Evolutionary conservation across 2,329 filamentous ascomycete genomes (phyloP).

Genomic region (Macrophomina pseudophaseolina): DNA sequence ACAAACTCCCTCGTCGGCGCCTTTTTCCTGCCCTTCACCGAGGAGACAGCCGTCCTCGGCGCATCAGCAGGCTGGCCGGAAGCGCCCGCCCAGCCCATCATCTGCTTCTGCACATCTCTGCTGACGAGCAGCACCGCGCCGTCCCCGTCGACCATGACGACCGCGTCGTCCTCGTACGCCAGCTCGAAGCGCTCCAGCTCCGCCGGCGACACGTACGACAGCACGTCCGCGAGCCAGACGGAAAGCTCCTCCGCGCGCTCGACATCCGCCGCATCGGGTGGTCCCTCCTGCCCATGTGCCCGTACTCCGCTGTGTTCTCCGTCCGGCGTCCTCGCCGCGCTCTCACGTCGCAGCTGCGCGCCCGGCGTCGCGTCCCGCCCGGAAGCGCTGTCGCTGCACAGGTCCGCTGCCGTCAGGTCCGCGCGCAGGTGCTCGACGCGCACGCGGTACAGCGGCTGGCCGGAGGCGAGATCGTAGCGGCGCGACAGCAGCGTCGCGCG

Average conservation of each 20-base stretch:
- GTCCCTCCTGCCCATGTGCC: neutral
- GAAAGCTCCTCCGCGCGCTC: neutral
- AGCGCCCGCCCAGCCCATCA: neutral
- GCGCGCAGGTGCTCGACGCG: neutral
- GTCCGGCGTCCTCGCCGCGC: neutral
- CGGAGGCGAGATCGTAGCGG: neutral
- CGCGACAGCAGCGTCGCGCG: neutral
- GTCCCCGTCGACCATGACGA: slow-evolving; percentile 1
- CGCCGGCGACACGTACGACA: slow-evolving; percentile 3
- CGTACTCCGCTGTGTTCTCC: neutral
- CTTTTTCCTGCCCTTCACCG: neutral
- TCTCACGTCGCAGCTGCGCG: neutral
- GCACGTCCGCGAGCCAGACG: neutral
- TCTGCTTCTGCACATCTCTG: neutral
- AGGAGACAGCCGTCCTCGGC: neutral
- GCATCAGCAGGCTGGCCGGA: neutral
- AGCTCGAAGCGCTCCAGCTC: slow-evolving; percentile 26
- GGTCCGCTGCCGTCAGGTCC: too few relatives aligned
- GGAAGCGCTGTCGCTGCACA: too few relatives aligned
- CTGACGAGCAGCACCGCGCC: slow-evolving; percentile 3
- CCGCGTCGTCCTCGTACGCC: neutral
- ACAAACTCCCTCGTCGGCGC: slow-evolving; percentile 6
- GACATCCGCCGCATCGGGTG: neutral
- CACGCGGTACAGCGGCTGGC: slow-evolving; percentile 17
- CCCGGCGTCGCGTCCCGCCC: too few relatives aligned